These are phyloP conservation scores for Cladosporium sp. DNA, from an alignment of 2,329 filamentous ascomycete species.

Conservation along the genomic window DNA sequence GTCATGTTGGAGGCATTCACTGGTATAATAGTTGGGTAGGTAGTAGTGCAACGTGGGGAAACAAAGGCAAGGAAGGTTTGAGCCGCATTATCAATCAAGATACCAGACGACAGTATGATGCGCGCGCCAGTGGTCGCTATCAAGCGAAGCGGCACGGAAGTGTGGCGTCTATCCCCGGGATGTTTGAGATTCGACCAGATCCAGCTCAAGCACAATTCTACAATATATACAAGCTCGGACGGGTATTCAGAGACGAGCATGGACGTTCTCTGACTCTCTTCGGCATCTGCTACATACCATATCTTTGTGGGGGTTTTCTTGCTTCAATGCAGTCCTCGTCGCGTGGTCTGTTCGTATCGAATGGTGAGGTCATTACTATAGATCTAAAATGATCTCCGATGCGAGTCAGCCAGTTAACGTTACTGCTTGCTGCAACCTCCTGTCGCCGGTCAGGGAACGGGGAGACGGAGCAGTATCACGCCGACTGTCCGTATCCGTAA, in stretches of 20 bases:
- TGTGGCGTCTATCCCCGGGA: slow-evolving; percentile 6
- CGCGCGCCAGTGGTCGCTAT: slow-evolving; percentile 4
- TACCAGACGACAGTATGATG: slow-evolving; percentile 6
- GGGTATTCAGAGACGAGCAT: too few species aligned
- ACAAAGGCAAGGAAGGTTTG: neutral
- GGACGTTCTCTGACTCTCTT: neutral
- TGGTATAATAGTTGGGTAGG: neutral
- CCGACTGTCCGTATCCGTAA: neutral
- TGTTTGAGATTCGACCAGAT: neutral
- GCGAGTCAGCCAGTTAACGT: neutral
- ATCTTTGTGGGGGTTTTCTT: neutral
- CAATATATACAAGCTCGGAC: neutral
- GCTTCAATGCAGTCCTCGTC: neutral
- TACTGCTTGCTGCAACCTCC: too few species aligned
- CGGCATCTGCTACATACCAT: neutral
- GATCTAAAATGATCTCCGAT: slow-evolving; percentile 10
- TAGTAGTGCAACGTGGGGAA: neutral
- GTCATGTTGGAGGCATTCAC: slow-evolving; percentile 1
- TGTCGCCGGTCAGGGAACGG: neutral
- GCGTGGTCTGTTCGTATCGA: neutral
- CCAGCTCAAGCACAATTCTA: neutral
- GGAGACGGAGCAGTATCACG: slow-evolving; percentile 2
- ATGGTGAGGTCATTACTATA: slow-evolving; percentile 14
- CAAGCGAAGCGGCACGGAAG: slow-evolving; percentile 14
- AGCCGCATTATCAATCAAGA: slow-evolving; percentile 17